Evolutionary conservation across 176 grass and related monocot genomes (phyloP).

Genomic region (Bromus sterilis): DNA sequence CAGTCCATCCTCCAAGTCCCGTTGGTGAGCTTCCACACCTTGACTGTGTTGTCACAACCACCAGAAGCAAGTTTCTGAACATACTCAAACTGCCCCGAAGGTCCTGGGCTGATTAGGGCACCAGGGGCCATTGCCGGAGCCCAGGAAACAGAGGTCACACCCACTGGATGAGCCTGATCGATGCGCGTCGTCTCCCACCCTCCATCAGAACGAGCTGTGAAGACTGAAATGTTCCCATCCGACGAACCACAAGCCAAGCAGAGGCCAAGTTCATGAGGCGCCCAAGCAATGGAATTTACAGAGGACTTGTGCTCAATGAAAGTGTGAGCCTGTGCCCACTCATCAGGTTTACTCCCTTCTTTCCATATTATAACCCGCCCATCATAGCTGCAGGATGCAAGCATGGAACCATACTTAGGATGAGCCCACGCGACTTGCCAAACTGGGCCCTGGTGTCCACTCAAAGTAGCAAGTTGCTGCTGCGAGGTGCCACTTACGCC

Average conservation of each 20-base stretch:
- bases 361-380: conserved; percentile 70
- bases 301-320: conserved; percentile 69
- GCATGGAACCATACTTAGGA: conserved; percentile 73
- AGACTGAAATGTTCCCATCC: conserved; percentile 72
- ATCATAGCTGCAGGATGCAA: conserved; percentile 73
- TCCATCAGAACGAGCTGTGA: conserved; percentile 58
- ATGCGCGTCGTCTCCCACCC: conserved; percentile 64
- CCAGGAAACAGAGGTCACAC: conserved; percentile 73
- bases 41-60: conserved; percentile 75
- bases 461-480: conserved; percentile 66
- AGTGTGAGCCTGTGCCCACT: conserved; percentile 48
- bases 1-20: conserved; percentile 75
- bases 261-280: conserved; percentile 66
- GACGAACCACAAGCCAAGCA: conserved; percentile 70
- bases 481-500: conserved; percentile 58
- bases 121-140: conserved; percentile 47
- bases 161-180: conserved; percentile 63
- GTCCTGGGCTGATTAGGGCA: conserved; percentile 40
- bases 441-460: conserved; percentile 65
- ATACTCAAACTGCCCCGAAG: conserved; percentile 49
- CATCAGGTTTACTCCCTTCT: conserved; percentile 71
- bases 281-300: conserved; percentile 71
- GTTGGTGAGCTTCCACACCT: conserved; percentile 72
- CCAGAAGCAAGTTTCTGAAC: conserved; percentile 71
- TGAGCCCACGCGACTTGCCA: conserved; percentile 77